Evolutionary conservation across 176 grass and related monocot species (phyloP).

Genomic region (Carex cristatella): DNA sequence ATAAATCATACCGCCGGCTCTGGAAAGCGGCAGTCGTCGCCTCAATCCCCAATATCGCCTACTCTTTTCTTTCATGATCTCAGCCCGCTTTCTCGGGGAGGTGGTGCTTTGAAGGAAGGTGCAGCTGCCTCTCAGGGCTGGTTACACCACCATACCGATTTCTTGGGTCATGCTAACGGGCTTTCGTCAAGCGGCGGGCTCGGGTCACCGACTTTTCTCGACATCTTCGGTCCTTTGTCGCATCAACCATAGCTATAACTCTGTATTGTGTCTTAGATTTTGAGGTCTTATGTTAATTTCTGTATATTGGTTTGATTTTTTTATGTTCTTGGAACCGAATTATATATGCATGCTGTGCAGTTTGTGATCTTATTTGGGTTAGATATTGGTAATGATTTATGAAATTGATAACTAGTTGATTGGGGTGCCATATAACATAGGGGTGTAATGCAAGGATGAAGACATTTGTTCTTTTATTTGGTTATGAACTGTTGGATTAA

Average conservation of each 20-base stretch:
- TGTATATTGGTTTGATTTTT: slow-evolving; percentile 26
- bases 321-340: background rate
- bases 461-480: background rate
- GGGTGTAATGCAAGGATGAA: background rate
- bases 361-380: background rate
- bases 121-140: slow-evolving; percentile 45
- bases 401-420: background rate
- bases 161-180: slow-evolving; percentile 38
- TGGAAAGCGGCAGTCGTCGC: slow-evolving; percentile 3
- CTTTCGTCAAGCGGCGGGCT: slow-evolving; percentile 14
- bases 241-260: slow-evolving; percentile 25
- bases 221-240: slow-evolving; percentile 54
- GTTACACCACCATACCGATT: slow-evolving; percentile 50
- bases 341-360: background rate
- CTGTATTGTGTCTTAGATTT: background rate
- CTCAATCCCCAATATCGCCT: slow-evolving; percentile 33
- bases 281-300: background rate
- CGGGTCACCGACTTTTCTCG: slow-evolving; percentile 58
- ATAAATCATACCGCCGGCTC: slow-evolving; percentile 27
- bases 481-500: background rate
- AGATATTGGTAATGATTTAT: slow-evolving; percentile 4
- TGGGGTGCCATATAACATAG: background rate
- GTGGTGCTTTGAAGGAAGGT: slow-evolving; percentile 45
- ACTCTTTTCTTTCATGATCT: slow-evolving; percentile 57
- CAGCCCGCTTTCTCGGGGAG: slow-evolving; percentile 39